Conservation (phyloP, 75 land plant genomes). For the Isoetes taiwanensis region DNA sequence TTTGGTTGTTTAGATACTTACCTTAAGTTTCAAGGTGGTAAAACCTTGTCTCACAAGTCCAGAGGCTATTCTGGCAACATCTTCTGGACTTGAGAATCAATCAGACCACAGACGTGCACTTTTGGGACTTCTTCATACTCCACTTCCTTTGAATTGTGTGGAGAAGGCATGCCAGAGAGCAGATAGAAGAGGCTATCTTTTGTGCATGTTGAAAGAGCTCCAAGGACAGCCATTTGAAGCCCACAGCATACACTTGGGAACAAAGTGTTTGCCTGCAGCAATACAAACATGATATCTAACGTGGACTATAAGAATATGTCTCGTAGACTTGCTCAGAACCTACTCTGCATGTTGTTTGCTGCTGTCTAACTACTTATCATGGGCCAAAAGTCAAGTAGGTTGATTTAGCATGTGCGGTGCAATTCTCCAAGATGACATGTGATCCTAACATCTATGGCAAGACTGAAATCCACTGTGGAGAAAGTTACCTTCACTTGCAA, state of each 20-base stretch:
- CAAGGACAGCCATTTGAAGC: slow-evolving; percentile 86
- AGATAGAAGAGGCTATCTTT: slow-evolving; percentile 33
- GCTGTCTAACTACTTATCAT: too few species aligned
- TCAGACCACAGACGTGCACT: slow-evolving; percentile 65
- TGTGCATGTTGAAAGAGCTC: slow-evolving; percentile 51
- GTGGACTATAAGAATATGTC: too few species aligned
- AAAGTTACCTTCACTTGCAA: slow-evolving; percentile 59
- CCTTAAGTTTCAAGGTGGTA: slow-evolving; percentile 76
- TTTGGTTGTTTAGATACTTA: too few species aligned
- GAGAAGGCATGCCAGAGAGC: slow-evolving; percentile 23
- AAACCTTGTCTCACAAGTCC: slow-evolving; percentile 70
- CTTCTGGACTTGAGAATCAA: slow-evolving; percentile 54
- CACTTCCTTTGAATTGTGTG: background rate
- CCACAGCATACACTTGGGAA: slow-evolving; percentile 96
- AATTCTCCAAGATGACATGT: too few species aligned
- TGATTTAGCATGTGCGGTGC: too few species aligned
- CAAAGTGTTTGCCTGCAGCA: slow-evolving; percentile 61
- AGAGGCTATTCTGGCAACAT: slow-evolving; percentile 43
- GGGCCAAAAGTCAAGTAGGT: too few species aligned
- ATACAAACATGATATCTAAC: slow-evolving; percentile 11
- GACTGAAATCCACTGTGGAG: too few species aligned
- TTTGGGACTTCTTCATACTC: background rate
- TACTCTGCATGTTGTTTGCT: too few species aligned
- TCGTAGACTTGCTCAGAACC: too few species aligned
- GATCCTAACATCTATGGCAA: too few species aligned